Conservation (phyloP, 257 asterid species). For the Mentha longifolia region DNA sequence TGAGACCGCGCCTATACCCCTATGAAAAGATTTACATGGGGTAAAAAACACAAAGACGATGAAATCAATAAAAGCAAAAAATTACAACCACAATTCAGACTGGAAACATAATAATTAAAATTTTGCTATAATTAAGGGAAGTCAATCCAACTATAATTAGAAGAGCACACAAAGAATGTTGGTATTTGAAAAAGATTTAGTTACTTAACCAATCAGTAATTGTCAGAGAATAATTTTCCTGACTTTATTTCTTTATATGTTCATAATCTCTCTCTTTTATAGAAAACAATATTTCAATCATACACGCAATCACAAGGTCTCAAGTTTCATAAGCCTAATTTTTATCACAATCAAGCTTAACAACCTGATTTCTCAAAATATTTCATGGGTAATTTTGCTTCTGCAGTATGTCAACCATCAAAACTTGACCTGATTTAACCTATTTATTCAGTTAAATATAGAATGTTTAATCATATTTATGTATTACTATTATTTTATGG, state of each 20-base stretch:
- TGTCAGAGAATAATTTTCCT: no score
- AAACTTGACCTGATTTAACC: neutral
- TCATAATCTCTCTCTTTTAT: no score
- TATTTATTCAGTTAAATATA: neutral
- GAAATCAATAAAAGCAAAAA: neutral
- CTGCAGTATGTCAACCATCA: conserved; percentile 12
- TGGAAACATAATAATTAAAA: neutral
- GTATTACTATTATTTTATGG: neutral
- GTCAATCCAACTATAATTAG: neutral
- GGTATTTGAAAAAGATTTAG: no score
- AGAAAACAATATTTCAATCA: no score
- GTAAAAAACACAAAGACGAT: no score
- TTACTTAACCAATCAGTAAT: no score
- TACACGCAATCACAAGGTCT: no score
- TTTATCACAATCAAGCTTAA: no score
- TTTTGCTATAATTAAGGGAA: neutral
- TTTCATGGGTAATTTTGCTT: neutral
- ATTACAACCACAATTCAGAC: neutral
- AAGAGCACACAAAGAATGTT: neutral
- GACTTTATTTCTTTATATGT: no score
- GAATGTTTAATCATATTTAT: neutral
- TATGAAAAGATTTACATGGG: no score
- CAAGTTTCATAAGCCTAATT: no score
- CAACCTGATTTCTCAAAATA: conserved; percentile 3
- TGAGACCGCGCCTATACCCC: neutral